Evolutionary conservation across 805 yeast genomes (phyloP), one percentile per base, ranked within the genome.

Genomic region (Zygoascus tannicola): DNA sequence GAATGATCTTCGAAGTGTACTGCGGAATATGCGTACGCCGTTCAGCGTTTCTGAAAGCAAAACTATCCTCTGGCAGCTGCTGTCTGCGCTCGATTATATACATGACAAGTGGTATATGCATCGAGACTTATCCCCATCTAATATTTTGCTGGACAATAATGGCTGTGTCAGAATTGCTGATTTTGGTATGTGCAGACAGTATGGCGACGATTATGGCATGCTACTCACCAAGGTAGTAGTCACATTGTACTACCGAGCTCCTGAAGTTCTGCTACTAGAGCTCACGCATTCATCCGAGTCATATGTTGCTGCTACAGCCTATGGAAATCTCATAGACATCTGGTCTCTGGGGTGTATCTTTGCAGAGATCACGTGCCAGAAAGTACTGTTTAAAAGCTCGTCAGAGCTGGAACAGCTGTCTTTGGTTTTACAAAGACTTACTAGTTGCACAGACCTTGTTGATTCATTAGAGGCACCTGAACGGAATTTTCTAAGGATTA

Each of bases 321-420:
- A 26, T 20, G 92, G 88, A 0, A 66, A 85, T 33, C 95, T 85
- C 54, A 92, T 92, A 5, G 98, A 90, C 58, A 78, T 86, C 52
- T 90, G 98, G 98, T 96, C 97, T 0, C 80, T 86, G 47, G 98
- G 98, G 2, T 75, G 80, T 60, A 76, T 75, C 3, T 74, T 74
- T 52, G 78, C 69, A 1, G 78, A 74, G 52, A 56, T 74, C 26
- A 65, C 71, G 46, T 62, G 65, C 3, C 56, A 58, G 20, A 26
- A 35, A 18, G 64, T 64, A 48, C 65, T 73, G 4, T 57, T 74
- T 50, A 66, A 62, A 18, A 77, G 76, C 3, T 58, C 62, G 38
- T 58, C 71, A 4, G 77, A 71, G 53, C 56, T 69, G 7, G 69
- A 70, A 45, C 77, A 73, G 35, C 36, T 48, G 22, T 67, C 62